phyloP scores from a whole-genome alignment of 257 asterid genomes.

The Lantana camara region DNA sequence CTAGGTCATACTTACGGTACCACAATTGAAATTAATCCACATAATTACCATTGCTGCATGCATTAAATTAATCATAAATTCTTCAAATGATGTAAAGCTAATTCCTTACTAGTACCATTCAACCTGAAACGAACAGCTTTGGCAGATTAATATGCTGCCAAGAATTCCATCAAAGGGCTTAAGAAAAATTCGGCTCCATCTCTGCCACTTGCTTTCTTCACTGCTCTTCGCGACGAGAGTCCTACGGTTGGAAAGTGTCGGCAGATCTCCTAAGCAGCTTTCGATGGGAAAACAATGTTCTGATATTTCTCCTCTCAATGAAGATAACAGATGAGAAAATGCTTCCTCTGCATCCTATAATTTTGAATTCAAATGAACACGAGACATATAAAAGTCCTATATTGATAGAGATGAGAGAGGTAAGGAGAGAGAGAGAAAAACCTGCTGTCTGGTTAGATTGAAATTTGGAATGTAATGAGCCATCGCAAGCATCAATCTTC shows the following conservation, averaged over 20 bases:
- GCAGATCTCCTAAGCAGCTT: slow-evolving; percentile 62
- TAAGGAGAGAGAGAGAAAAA: slow-evolving; percentile 29
- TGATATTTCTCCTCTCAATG: slow-evolving; percentile 78
- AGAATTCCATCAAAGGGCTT: slow-evolving; percentile 92
- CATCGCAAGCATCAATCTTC: slow-evolving; percentile 72
- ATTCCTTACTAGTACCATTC: slow-evolving; percentile 63
- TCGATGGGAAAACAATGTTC: slow-evolving; percentile 49
- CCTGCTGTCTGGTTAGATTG: slow-evolving; percentile 89
- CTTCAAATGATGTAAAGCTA: slow-evolving; percentile 21
- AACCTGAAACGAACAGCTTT: slow-evolving; percentile 95
- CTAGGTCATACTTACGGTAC: too few relatives aligned
- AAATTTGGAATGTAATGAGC: slow-evolving; percentile 70
- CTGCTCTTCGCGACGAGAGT: slow-evolving; percentile 38
- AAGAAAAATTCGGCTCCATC: slow-evolving; percentile 72
- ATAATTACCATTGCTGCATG: too few relatives aligned
- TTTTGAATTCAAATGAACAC: slow-evolving; percentile 16
- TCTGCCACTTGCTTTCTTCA: slow-evolving; percentile 55
- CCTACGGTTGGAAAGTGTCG: slow-evolving; percentile 49
- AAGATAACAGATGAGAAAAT: slow-evolving; percentile 71
- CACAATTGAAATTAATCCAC: too few relatives aligned
- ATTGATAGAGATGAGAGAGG: too few relatives aligned
- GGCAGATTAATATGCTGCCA: slow-evolving; percentile 76
- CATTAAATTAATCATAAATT: slow-evolving; percentile 1
- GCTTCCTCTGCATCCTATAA: slow-evolving; percentile 99
- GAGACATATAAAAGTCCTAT: slow-evolving; percentile 9